Base-by-base conservation (phyloP, 139 green algal species). In the Picochlorum sp. region DNA sequence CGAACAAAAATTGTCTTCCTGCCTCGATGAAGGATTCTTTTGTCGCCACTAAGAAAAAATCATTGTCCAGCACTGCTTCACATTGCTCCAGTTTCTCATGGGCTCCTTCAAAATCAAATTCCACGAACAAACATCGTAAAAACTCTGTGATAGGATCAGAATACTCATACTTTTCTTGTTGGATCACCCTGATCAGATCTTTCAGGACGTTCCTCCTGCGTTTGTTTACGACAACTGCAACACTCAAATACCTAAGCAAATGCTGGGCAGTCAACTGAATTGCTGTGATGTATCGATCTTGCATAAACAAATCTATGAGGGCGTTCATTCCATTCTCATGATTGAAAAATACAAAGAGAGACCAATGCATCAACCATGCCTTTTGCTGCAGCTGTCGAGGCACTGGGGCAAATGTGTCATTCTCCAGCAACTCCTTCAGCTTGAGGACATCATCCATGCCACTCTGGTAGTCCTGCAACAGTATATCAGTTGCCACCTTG, bases 311-410 rank as follows among this genome's bases (percentile, higher is more conserved):
- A 77, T 99, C 94, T 23, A 98, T 87, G 58, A 99, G 86, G 41
- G 78, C 70, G 74, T 95, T 94, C 59, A 86, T 77, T 15, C 94
- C 94, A 67, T 92, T 95, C 64, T 97, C 89, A 69, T 94, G 85
- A 84, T 98, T 98, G 82, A 96, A 98, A 84, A 96, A 97, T 28
- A 98, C 86, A 71, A 95, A 98, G 16, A 99, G 81, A 7, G 78
- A 67, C 94, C 92, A 98, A 80, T 99, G 94, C 81, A 98, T 86
- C 65, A 99, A 83, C 94, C 94, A 99, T 28, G 88, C 90, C 64
- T 94, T 88, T 81, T 97, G 88, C 82, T 97, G 89, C 70, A 99
- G 84, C 81, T 96, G 87, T 61, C 79, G 72, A 20, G 95, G 74
- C 16, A 91, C 77, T 2, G 80, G 79, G 1, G 84, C 73, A 77